Conservation (phyloP, 805 yeast genomes). For the Barnettozyma californica region DNA sequence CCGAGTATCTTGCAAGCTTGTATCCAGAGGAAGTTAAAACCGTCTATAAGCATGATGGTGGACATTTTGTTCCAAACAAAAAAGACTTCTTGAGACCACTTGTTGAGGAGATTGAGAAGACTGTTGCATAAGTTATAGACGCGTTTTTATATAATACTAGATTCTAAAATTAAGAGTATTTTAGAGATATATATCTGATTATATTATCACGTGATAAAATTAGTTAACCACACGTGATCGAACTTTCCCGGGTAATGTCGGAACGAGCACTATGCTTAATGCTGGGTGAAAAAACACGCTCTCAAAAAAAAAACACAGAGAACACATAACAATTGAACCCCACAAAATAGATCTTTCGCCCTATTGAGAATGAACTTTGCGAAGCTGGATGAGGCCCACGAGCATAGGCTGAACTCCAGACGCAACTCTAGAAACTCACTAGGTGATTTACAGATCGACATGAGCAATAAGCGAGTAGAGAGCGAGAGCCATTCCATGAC, state of each 20-base stretch:
- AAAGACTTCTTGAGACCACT: slow-evolving; percentile 46
- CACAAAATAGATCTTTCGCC: neutral
- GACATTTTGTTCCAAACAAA: slow-evolving; percentile 92
- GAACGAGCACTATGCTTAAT: neutral
- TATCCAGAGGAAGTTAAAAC: slow-evolving; percentile 44
- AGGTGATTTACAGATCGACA: neutral
- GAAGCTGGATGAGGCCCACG: slow-evolving; percentile 14
- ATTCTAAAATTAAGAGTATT: too few species aligned
- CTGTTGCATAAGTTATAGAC: neutral
- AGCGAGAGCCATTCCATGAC: neutral
- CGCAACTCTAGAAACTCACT: slow-evolving; percentile 1
- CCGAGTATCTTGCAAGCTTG: slow-evolving; percentile 51
- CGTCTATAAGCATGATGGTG: slow-evolving; percentile 82
- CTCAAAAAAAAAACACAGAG: neutral
- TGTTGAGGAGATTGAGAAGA: slow-evolving; percentile 31
- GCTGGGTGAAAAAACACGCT: neutral
- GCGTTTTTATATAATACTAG: neutral
- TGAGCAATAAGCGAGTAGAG: neutral
- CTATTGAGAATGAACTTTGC: slow-evolving; percentile 19
- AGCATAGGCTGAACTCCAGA: neutral
- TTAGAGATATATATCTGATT: neutral
- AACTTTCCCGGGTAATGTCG: neutral
- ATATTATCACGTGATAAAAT: neutral
- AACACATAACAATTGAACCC: neutral
- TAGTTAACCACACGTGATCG: neutral